Base-by-base conservation (phyloP, 352 stramenopile genomes). In the Globisporangium polare region DNA sequence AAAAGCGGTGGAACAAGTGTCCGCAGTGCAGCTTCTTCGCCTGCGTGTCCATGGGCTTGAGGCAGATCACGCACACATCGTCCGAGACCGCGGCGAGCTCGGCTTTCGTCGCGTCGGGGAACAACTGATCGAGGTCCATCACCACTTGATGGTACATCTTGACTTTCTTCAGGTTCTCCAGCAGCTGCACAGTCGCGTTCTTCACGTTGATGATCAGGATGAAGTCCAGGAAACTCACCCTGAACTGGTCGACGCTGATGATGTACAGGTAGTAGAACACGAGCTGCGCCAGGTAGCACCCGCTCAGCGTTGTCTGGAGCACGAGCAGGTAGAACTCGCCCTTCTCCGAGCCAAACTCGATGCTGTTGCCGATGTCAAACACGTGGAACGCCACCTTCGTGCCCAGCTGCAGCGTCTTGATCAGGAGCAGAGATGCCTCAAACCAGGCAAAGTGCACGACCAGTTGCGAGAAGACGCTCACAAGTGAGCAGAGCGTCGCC, bases 121-220 rank as follows among this genome's bases (percentile, higher is more conserved):
- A 92, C 20, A 83, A 42, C 7, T 76, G 64, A 46, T 92, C 83
- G 24, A 92, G 65, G 26, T 90, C 83, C 22, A 90, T 50, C n/a
- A 88, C 80, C 26, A 90, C 74, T 52, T 83, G 75, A 24, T 90
- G 77, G 58, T 90, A 90, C 24, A 83, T 55, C 37, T 88, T 83
- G 1, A 90, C 78, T 33, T 86, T 74, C 39, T 83, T 87, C 41
- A 79, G 45, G 60, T 90, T 89, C 53, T 89, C 79, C 27, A 90
- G 61, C 9, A 92, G 57, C 22, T 80, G 62, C 20, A 89, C 72
- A 0, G 80, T 90, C 12, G 83, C 80, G 35, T 88, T 90, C 65
- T 92, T 92, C n/a, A 92, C 80, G 33, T 89, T 90, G 20, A 92
- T 56, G 42, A 92, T 88, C 54, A 92, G 60, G 33, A 90, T 89